These are phyloP conservation scores for Talaromyces adpressus DNA, from an alignment of 495 filamentous ascomycete species.

Conservation along the genomic window DNA sequence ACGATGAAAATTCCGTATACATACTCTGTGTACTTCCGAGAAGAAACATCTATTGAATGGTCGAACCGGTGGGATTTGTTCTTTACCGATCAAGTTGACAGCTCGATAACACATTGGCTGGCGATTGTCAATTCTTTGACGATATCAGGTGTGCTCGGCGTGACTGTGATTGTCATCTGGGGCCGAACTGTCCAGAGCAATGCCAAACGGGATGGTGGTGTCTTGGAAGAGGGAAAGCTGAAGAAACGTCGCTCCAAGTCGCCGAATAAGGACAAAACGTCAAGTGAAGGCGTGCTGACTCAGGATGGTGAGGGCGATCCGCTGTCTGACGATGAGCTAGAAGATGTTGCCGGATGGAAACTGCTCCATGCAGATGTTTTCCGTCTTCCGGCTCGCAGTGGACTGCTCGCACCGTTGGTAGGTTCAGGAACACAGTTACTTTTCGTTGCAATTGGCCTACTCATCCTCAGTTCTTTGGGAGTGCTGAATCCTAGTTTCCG, in stretches of 20 bases:
- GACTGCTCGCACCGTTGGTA: slow-evolving; percentile 75
- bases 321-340: slow-evolving; percentile 72
- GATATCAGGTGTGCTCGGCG: slow-evolving; percentile 75
- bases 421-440: slow-evolving; percentile 87
- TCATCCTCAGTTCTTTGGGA: slow-evolving; percentile 75
- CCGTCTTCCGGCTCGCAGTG: slow-evolving; percentile 64
- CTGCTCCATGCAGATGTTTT: slow-evolving; percentile 95
- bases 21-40: slow-evolving; percentile 88
- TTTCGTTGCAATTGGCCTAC: slow-evolving; percentile 74
- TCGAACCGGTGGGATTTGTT: slow-evolving; percentile 85
- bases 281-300: slow-evolving; percentile 53
- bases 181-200: slow-evolving; percentile 76
- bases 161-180: slow-evolving; percentile 80
- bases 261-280: slow-evolving; percentile 43
- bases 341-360: slow-evolving; percentile 91
- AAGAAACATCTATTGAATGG: slow-evolving; percentile 81
- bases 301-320: slow-evolving; percentile 57
- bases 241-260: slow-evolving; percentile 42
- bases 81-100: slow-evolving; percentile 85
- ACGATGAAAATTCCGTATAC: slow-evolving; percentile 79
- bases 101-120: slow-evolving; percentile 82
- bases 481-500: slow-evolving; percentile 87
- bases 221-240: slow-evolving; percentile 61
- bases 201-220: slow-evolving; percentile 63
- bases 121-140: slow-evolving; percentile 88